Percentiles rank a stretch among this genome's conserved stretches.
phyloP scores from a whole-genome alignment of 2,329 filamentous ascomycete species.

The Tetracladium maxilliforme region DNA sequence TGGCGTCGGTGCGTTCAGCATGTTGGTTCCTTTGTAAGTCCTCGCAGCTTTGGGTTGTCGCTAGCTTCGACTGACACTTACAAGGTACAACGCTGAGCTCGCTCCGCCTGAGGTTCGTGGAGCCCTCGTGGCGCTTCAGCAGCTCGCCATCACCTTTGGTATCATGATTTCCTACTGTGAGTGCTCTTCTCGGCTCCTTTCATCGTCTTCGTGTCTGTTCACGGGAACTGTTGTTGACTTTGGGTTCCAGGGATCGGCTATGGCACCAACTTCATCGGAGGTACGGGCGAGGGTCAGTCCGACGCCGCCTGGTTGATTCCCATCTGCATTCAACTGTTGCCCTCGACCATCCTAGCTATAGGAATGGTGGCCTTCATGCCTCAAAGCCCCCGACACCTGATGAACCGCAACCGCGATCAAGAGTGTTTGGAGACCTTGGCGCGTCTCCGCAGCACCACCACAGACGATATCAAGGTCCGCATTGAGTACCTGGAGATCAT shows the following conservation, averaged over 20 bases:
- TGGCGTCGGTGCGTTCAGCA: conserved; percentile 53
- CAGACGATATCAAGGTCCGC: conserved; percentile 53
- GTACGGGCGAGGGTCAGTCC: conserved; percentile 38
- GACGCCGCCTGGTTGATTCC: conserved; percentile 64
- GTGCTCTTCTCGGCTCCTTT: conserved; percentile 5
- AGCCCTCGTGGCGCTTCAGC: conserved; percentile 48
- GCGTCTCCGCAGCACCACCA: conserved; percentile 42
- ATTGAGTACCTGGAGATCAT: conserved; percentile 77
- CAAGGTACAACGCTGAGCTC: conserved; percentile 31
- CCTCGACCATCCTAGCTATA: conserved; percentile 47
- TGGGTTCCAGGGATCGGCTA: conserved; percentile 19
- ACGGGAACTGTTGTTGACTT: neutral
- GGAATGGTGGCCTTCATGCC: conserved; percentile 76
- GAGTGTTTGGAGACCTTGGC: conserved; percentile 52
- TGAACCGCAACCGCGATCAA: conserved; percentile 53
- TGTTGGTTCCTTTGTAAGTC: conserved; percentile 53
- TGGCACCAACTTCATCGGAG: conserved; percentile 54
- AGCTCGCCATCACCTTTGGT: conserved; percentile 43
- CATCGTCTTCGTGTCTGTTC: no score
- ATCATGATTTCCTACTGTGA: conserved; percentile 40
- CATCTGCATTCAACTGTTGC: conserved; percentile 54
- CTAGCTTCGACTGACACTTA: no score
- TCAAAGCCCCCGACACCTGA: conserved; percentile 62
- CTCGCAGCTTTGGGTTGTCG: no score
- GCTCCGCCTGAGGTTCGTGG: conserved; percentile 52